Evolutionary conservation across 2,329 filamentous ascomycete genomes (phyloP).

Genomic region (Lizonia empirigonia): DNA sequence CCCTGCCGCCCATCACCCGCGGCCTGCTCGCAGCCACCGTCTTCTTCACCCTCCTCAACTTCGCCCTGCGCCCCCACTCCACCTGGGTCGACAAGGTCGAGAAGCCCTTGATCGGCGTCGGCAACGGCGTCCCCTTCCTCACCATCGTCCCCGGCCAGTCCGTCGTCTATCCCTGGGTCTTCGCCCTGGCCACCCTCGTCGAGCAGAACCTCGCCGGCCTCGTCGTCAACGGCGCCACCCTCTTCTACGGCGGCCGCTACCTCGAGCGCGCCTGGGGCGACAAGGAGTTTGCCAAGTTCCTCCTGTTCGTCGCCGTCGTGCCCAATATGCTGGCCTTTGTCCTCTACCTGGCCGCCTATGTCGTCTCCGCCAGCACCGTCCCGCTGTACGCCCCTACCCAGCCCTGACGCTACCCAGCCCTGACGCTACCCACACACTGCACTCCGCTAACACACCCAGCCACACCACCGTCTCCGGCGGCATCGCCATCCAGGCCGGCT

Average conservation of each 20-base stretch:
- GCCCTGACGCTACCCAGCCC: no score
- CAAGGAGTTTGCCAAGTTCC: constrained; percentile 87
- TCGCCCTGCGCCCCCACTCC: constrained; percentile 65
- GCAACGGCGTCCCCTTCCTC: constrained; percentile 80
- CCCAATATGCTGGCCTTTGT: constrained; percentile 79
- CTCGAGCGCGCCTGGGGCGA: constrained; percentile 96
- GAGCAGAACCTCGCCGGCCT: constrained; percentile 93
- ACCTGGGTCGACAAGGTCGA: constrained; percentile 54
- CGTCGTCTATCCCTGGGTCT: constrained; percentile 90
- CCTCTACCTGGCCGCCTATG: constrained; percentile 74
- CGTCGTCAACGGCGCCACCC: constrained; percentile 72
- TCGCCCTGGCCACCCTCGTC: constrained; percentile 82
- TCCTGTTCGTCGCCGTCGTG: constrained; percentile 75
- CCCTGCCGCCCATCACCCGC: constrained; percentile 89
- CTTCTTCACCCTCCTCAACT: constrained; percentile 80
- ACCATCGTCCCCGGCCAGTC: constrained; percentile 83
- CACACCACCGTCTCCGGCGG: constrained; percentile 88
- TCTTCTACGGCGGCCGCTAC: constrained; percentile 93
- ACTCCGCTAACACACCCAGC: constrained; percentile 39
- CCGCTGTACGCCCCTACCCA: constrained; percentile 80
- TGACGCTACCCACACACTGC: constrained; percentile 24
- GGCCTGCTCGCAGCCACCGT: constrained; percentile 76
- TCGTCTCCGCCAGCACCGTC: constrained; percentile 67
- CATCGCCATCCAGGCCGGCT: constrained; percentile 86
- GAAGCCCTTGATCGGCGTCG: constrained; percentile 51